Conservation (phyloP, 2,329 filamentous ascomycete species). For the Colletotrichum echinochloae region DNA sequence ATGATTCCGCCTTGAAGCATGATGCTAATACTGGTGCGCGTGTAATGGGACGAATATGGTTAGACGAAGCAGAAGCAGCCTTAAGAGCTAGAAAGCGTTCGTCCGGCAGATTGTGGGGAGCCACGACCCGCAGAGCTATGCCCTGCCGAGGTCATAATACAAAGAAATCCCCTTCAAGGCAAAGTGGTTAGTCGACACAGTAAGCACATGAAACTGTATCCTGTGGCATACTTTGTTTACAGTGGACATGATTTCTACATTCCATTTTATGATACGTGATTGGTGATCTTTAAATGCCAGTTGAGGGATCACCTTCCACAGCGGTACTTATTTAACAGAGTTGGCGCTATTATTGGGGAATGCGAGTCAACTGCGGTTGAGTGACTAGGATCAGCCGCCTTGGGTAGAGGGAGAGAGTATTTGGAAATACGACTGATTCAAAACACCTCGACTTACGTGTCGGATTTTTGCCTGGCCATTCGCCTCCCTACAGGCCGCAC, state of each 20-base stretch:
- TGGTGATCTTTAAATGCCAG: not conserved
- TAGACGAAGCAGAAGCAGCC: slow-evolving; percentile 15
- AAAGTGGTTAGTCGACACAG: not conserved
- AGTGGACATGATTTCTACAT: not conserved
- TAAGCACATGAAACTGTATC: not conserved
- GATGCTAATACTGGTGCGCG: not conserved
- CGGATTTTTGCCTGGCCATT: slow-evolving; percentile 29
- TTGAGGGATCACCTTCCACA: not conserved
- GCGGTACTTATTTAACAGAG: too few relatives aligned
- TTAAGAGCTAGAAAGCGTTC: not conserved
- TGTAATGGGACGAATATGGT: slow-evolving; percentile 18
- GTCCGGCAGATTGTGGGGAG: slow-evolving; percentile 10
- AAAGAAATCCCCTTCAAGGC: not conserved
- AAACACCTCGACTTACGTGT: slow-evolving; percentile 20
- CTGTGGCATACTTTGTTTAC: not conserved
- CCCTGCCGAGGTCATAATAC: slow-evolving; percentile 5
- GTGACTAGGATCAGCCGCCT: not conserved
- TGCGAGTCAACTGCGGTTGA: not conserved
- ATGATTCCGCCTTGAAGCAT: not conserved
- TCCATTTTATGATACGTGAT: not conserved
- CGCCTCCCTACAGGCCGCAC: not conserved
- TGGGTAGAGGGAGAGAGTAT: not conserved
- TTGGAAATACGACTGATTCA: not conserved
- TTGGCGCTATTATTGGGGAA: not conserved
- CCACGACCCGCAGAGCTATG: not conserved